These are phyloP conservation scores for Pseudogymnoascus sp. DNA, from an alignment of 2,329 filamentous ascomycete species.

Conservation along the genomic window DNA sequence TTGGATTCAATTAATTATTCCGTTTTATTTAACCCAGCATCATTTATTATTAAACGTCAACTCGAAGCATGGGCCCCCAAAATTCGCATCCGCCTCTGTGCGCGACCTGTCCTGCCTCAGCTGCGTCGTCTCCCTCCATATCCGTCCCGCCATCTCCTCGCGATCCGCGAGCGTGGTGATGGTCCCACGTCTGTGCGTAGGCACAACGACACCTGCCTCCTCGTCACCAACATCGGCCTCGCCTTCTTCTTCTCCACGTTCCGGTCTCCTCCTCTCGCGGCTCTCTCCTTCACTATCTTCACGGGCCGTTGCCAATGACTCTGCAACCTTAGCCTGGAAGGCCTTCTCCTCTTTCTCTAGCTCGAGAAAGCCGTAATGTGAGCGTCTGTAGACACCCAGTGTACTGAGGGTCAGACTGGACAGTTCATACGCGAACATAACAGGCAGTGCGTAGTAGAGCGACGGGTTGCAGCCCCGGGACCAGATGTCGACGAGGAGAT, in stretches of 20 bases:
- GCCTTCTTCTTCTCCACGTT: background rate
- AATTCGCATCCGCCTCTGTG: background rate
- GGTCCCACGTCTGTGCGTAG: background rate
- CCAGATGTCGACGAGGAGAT: conserved; percentile 36
- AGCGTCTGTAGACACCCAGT: conserved; percentile 26
- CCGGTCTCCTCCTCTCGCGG: background rate
- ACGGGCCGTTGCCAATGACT: conserved; percentile 24
- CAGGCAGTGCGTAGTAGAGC: conserved; percentile 34
- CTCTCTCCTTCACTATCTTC: conserved; percentile 13
- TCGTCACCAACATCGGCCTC: background rate
- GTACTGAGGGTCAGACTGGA: conserved; percentile 18
- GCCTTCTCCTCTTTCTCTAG: conserved; percentile 22
- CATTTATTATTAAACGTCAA: background rate
- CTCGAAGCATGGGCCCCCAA: background rate
- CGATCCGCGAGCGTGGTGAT: background rate
- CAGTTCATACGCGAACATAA: conserved; percentile 36
- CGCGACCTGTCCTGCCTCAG: background rate
- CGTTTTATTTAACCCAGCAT: background rate
- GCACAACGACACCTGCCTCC: background rate
- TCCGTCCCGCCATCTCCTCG: background rate
- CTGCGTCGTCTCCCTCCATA: background rate
- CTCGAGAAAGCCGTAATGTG: conserved; percentile 26
- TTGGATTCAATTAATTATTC: background rate
- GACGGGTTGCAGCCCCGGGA: conserved; percentile 35
- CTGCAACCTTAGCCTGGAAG: conserved; percentile 23